Evolutionary conservation across 176 grass and related monocot genomes (phyloP).

Genomic region (Elaeis guineensis): DNA sequence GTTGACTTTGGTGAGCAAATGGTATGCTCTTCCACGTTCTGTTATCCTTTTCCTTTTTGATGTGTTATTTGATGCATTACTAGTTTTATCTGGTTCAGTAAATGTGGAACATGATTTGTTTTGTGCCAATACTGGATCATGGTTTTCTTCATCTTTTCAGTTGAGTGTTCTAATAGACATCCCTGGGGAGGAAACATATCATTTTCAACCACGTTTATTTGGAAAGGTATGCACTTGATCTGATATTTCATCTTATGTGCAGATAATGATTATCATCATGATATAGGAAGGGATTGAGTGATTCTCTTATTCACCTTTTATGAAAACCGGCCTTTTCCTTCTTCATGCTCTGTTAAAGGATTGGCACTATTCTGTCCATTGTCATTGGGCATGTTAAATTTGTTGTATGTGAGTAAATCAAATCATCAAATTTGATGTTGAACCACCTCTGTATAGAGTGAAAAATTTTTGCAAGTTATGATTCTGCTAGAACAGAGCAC

Average conservation of each 20-base stretch:
- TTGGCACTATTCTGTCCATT: too few species aligned
- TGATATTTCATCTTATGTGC: not conserved
- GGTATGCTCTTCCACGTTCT: conserved; percentile 17
- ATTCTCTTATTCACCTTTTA: not conserved
- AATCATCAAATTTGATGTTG: too few species aligned
- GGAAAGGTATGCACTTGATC: conserved; percentile 30
- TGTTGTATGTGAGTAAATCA: too few species aligned
- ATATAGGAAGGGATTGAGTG: not conserved
- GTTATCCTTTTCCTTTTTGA: not conserved
- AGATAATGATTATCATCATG: not conserved
- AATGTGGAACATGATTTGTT: too few species aligned
- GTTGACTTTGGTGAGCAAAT: conserved; percentile 49
- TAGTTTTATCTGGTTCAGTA: too few species aligned
- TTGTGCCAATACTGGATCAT: not conserved
- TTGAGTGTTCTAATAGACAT: conserved; percentile 38
- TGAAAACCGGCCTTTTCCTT: too few species aligned
- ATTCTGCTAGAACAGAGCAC: too few species aligned
- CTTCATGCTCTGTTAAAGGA: too few species aligned
- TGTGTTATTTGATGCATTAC: too few species aligned
- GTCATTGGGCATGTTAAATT: too few species aligned
- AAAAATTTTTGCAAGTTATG: too few species aligned
- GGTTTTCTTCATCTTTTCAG: conserved; percentile 18
- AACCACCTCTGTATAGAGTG: too few species aligned
- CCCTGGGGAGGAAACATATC: conserved; percentile 37
- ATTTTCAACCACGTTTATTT: conserved; percentile 43